Base-by-base conservation (phyloP, 2,329 filamentous ascomycete genomes). In the Nothopassalora personata region DNA sequence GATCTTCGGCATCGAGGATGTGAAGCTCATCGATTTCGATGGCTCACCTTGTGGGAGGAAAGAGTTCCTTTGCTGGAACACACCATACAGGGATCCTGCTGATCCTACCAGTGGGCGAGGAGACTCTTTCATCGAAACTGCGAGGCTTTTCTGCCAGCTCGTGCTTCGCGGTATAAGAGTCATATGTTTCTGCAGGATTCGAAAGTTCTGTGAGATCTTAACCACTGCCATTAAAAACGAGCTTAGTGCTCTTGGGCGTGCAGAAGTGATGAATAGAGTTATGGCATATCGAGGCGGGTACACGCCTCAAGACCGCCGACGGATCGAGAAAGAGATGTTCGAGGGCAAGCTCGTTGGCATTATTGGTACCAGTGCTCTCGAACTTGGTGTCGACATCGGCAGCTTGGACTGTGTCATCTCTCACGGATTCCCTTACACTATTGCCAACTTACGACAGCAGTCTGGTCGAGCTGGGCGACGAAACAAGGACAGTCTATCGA, bases 21-120 rank as follows among this genome's bases (percentile, higher is more conserved):
- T 96, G 13, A 85, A 82, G 59, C 74, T 97, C 48, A 88, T 93
- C 0, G 91, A 97, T 69, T 92, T 89, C 68, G 94, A 99, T 70
- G 94, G 94, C 1, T 96, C 92, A 0, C 94, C 94, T 0, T 91
- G 91, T 5, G 91, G 93, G 0, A 82, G 91, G 23, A 97, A 97
- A 71, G 93, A 97, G 69, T 97, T 97, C 59, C 71, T 99, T 6
- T 97, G 92, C 73, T 99, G 94, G 94, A 97, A 99, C 68, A 97
- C 93, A 0, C 94, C 94, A 0, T 96, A 86, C 74, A 95, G 91
- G 72, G 93, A 97, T 66, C 91, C 93, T 0, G 83, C 81, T 0
- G 93, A 97, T 73, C 89, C 91, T 8, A 85, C 88, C 0, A 96
- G 90, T 67, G 93, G 94, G 1, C 85, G 94, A 59, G 90, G 90